Evolutionary conservation across 2,329 filamentous ascomycete genomes (phyloP).

Genomic region (Periglandula ipomoeae): DNA sequence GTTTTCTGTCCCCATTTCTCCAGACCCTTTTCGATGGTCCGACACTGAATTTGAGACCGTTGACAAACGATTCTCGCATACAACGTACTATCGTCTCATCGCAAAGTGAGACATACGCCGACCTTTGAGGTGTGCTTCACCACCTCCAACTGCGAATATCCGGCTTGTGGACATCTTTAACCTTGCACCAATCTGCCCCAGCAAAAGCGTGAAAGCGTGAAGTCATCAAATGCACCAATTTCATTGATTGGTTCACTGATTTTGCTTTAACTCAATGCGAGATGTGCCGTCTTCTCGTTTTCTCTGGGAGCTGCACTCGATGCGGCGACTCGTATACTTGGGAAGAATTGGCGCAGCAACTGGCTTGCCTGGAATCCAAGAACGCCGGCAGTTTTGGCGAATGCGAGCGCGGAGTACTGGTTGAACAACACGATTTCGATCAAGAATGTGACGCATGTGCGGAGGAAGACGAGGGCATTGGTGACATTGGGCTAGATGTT

Average conservation of each 20-base stretch:
- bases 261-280: background rate
- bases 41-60: too few species aligned
- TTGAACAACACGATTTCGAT: slow-evolving; percentile 36
- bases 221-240: background rate
- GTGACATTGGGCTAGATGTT: slow-evolving; percentile 26
- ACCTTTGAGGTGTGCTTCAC: too few species aligned
- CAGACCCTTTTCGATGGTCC: too few species aligned
- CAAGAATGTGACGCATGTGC: slow-evolving; percentile 37
- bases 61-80: too few species aligned
- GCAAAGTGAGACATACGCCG: too few species aligned
- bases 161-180: background rate
- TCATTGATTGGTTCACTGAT: background rate
- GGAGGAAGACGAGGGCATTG: slow-evolving; percentile 33
- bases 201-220: background rate
- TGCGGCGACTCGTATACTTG: slow-evolving; percentile 32
- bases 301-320: slow-evolving; percentile 33
- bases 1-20: too few species aligned
- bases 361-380: slow-evolving; percentile 40
- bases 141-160: background rate
- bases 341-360: slow-evolving; percentile 35
- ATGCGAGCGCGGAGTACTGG: slow-evolving; percentile 30
- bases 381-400: slow-evolving; percentile 36
- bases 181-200: background rate
- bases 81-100: too few species aligned
- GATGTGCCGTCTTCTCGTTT: slow-evolving; percentile 40